These are phyloP conservation scores for Cercospora sojina DNA, from an alignment of 2,329 filamentous ascomycete species.

Conservation along the genomic window DNA sequence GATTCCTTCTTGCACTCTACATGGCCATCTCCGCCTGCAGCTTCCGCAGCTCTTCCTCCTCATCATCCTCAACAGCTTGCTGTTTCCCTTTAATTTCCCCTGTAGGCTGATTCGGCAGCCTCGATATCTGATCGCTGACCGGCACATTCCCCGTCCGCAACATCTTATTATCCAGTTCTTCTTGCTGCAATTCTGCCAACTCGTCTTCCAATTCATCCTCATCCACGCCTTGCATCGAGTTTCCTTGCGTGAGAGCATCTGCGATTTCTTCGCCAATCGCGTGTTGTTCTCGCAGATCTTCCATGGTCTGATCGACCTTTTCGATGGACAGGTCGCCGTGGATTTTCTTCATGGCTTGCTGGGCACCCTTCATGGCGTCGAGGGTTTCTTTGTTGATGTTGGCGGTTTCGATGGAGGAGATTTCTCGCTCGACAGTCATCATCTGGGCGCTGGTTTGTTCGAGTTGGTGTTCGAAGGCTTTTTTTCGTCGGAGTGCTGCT, in stretches of 20 bases:
- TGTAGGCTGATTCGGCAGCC: constrained; percentile 71
- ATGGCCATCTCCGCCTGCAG: constrained; percentile 97
- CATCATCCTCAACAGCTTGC: constrained; percentile 68
- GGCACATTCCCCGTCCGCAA: constrained; percentile 83
- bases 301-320: constrained; percentile 95
- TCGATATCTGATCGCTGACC: constrained; percentile 72
- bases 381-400: constrained; percentile 99
- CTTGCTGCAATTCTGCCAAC: constrained; percentile 82
- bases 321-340: constrained; percentile 88
- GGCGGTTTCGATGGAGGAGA: constrained; percentile 93
- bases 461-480: constrained; percentile 85
- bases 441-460: constrained; percentile 91
- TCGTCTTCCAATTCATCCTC: constrained; percentile 84
- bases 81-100: constrained; percentile 67
- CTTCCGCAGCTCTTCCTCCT: constrained; percentile 90
- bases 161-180: constrained; percentile 91
- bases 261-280: constrained; percentile 90
- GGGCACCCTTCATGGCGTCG: constrained; percentile 87
- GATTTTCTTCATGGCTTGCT: constrained; percentile 87
- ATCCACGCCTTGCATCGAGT: constrained; percentile 70
- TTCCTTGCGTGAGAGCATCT: constrained; percentile 72
- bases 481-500: constrained; percentile 87
- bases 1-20: constrained; percentile 46
- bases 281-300: constrained; percentile 87
- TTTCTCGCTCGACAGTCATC: constrained; percentile 87